Evolutionary conservation across 1,284 basidiomycete genomes (phyloP).

Genomic region (Melanopsichium pennsylvanicum): DNA sequence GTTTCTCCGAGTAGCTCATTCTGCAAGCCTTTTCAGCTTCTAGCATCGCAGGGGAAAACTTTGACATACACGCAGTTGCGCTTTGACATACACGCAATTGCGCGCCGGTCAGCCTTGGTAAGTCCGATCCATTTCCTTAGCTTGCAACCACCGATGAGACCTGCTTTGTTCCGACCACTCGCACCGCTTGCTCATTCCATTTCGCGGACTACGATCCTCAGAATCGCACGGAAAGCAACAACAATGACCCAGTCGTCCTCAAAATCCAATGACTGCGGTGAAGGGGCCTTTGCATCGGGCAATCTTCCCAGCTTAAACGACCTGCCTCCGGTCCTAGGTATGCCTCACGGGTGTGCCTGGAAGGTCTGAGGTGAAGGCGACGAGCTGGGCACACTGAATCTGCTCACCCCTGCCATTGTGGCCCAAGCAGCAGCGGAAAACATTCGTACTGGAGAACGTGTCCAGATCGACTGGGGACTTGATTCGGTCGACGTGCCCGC

Average conservation of each 20-base stretch:
- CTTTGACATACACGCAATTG: too few species aligned
- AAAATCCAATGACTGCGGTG: neutral
- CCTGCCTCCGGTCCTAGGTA: constrained; percentile 22
- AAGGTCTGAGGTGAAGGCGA: constrained; percentile 33
- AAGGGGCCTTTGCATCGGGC: constrained; percentile 5
- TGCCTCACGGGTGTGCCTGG: constrained; percentile 46
- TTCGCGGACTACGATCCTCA: too few species aligned
- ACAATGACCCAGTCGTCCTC: constrained; percentile 3
- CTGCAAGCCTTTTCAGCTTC: too few species aligned
- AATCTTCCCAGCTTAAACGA: constrained; percentile 27
- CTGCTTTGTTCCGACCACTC: too few species aligned
- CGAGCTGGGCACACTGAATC: constrained; percentile 33
- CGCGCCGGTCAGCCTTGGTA: too few species aligned
- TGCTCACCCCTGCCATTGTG: constrained; percentile 29
- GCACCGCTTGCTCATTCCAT: too few species aligned
- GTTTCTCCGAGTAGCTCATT: too few species aligned
- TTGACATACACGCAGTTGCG: too few species aligned
- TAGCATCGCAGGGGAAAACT: too few species aligned
- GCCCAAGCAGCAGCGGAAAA: constrained; percentile 27
- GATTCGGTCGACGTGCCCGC: constrained; percentile 41
- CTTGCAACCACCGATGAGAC: neutral
- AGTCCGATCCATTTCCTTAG: neutral
- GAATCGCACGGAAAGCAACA: neutral
- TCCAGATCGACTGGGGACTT: constrained; percentile 43
- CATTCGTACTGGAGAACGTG: constrained; percentile 35